Base-by-base conservation (phyloP, 306 rosid genomes). In the Oxytropis ochrocephala region DNA sequence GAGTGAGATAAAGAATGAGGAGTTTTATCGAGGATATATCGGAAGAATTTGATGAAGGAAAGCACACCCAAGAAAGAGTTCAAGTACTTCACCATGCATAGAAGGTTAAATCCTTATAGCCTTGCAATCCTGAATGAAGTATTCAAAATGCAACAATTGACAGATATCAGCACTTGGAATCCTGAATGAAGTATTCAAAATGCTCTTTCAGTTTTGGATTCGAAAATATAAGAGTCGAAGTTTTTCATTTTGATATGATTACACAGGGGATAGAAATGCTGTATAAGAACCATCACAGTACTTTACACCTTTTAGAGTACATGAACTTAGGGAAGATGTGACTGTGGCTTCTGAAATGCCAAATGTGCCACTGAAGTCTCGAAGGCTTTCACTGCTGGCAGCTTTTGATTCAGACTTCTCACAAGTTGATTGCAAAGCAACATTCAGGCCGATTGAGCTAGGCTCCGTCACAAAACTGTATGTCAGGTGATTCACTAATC, bases 401-500 rank as follows among this genome's bases (percentile, higher is more conserved):
- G 81, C 80, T 39, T 75, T 62, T 77, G 73, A 51, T 58, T 78
- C 84, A 7, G 82, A 68, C 62, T 82, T 82, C 64, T 80, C 91
- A 66, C 72, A 66, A 16, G 68, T 74, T 72, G 91, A 64, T 78
- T 83, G 91, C 51, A 87, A 62, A 66, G 96, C 95, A 76, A 78
- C 80, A 79, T 95, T 91, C 84, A 94, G 78, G 35, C 95, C 88
- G 5, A 66, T 42, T 18, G 99, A 85, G 41, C 74, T 56, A 14
- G 91, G 85, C 35, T 87, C 95, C 32, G 83, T 80, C 61, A 68
- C 72, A 63, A 94, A 91, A 67, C 99, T 91, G 95, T 29, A 67
- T 44, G 21, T 42, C 73, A 52, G 64, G 69, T 35, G 74, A 59
- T 69, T 43, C 39, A 70, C 43, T 36, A 56, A 73, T 30, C 52